These are phyloP conservation scores for Epichloe sibirici DNA, from an alignment of 2,329 filamentous ascomycete species.

Conservation along the genomic window DNA sequence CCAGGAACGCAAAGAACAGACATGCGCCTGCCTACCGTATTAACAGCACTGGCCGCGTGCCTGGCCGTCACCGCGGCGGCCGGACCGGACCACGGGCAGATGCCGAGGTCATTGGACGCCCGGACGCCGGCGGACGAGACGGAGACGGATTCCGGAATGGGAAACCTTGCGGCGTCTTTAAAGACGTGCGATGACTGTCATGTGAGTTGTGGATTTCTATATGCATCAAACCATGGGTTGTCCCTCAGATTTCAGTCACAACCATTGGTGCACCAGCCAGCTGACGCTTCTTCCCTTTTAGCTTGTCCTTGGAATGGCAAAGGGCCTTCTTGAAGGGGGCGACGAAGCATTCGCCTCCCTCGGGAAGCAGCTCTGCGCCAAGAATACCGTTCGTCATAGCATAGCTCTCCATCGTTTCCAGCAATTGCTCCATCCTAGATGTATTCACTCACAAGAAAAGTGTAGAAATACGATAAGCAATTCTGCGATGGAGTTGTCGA, in stretches of 20 bases:
- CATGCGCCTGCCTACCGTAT: neutral
- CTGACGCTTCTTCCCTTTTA: neutral
- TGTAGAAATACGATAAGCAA: slow-evolving; percentile 35
- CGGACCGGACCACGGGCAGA: neutral
- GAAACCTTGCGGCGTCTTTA: neutral
- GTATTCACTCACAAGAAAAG: too few relatives aligned
- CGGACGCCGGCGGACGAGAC: neutral
- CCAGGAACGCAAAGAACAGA: neutral
- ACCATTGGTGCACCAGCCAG: neutral
- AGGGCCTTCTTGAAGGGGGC: slow-evolving; percentile 28
- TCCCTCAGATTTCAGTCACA: neutral
- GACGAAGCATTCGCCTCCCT: slow-evolving; percentile 24
- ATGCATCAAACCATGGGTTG: too few relatives aligned
- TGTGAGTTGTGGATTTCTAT: too few relatives aligned
- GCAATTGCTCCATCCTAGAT: too few relatives aligned
- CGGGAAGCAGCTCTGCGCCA: slow-evolving; percentile 16
- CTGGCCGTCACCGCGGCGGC: neutral
- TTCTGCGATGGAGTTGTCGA: slow-evolving; percentile 40
- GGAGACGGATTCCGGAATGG: neutral
- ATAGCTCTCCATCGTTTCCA: too few relatives aligned
- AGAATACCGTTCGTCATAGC: slow-evolving; percentile 11
- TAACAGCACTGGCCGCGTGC: neutral
- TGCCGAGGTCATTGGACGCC: neutral
- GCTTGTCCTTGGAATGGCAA: slow-evolving; percentile 17
- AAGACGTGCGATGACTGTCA: slow-evolving; percentile 6